Percentiles rank a stretch among this genome's conserved stretches.
These are phyloP conservation scores for Blastocystis sp. DNA, from an alignment of 352 stramenopile species.

Conservation along the genomic window DNA sequence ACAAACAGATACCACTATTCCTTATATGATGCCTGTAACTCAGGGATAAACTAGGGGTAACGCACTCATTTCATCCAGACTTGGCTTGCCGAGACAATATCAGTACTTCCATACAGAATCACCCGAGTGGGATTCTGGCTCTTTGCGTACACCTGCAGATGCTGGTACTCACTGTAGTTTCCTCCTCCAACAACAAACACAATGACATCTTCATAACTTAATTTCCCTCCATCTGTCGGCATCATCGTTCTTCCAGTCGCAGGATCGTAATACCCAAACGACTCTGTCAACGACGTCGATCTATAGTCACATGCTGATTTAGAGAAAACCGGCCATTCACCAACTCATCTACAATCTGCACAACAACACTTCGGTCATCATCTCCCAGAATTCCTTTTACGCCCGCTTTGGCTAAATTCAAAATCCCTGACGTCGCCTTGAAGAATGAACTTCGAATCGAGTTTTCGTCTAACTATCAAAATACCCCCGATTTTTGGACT, in stretches of 20 bases:
- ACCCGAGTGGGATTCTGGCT: slow-evolving; percentile 15
- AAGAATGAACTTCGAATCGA: slow-evolving; percentile 55
- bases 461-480: not conserved
- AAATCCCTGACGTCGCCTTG: slow-evolving; percentile 11
- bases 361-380: slow-evolving; percentile 29
- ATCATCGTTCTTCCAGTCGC: slow-evolving; percentile 43
- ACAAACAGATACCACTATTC: slow-evolving; percentile 50
- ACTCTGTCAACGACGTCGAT: slow-evolving; percentile 27
- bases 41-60: slow-evolving; percentile 42
- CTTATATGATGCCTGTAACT: slow-evolving; percentile 19
- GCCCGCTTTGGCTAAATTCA: slow-evolving; percentile 45
- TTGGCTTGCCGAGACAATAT: slow-evolving; percentile 47
- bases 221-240: slow-evolving; percentile 23
- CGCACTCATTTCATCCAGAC: not conserved
- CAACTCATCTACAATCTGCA: slow-evolving; percentile 57
- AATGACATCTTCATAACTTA: slow-evolving; percentile 69
- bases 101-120: slow-evolving; percentile 56
- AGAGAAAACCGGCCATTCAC: not conserved
- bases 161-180: slow-evolving; percentile 79
- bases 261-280: slow-evolving; percentile 53
- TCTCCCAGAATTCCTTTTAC: slow-evolving; percentile 55
- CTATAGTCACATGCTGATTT: not conserved
- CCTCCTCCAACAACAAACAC: slow-evolving; percentile 77
- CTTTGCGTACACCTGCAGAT: slow-evolving; percentile 69
- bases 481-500: not conserved